Conservation (phyloP, 2,329 filamentous ascomycete genomes). For the Xylaria sp. region DNA sequence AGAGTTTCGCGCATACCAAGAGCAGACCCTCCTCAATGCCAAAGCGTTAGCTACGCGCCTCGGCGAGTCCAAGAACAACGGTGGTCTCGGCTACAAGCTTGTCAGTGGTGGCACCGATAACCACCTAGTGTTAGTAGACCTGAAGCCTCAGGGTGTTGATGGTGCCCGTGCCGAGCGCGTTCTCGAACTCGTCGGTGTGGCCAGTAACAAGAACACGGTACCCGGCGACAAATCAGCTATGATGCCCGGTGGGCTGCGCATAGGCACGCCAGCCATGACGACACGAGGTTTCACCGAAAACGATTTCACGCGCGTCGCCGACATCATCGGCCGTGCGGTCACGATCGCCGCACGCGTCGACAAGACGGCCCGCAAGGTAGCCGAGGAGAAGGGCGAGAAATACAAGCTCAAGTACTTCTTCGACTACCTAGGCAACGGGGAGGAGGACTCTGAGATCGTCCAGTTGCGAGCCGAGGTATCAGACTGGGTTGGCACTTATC, state of each 20-base stretch:
- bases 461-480: constrained; percentile 76
- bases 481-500: constrained; percentile 78
- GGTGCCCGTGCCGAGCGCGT: constrained; percentile 89
- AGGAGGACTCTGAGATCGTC: constrained; percentile 72
- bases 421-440: constrained; percentile 70
- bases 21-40: constrained; percentile 87
- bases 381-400: constrained; percentile 71
- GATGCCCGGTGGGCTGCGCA: constrained; percentile 88
- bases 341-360: constrained; percentile 78
- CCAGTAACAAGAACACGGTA: constrained; percentile 99
- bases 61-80: constrained; percentile 72
- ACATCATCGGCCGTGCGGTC: constrained; percentile 84
- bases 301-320: constrained; percentile 86
- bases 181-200: constrained; percentile 89
- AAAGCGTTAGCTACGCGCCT: constrained; percentile 79
- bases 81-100: constrained; percentile 82
- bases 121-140: constrained; percentile 90
- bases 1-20: constrained; percentile 92
- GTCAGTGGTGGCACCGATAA: constrained; percentile 97
- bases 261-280: constrained; percentile 97
- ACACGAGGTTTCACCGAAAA: constrained; percentile 88
- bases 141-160: constrained; percentile 87
- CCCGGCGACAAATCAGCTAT: constrained; percentile 94
- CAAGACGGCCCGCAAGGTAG: constrained; percentile 72
- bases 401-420: constrained; percentile 71